Evolutionary conservation across 2,329 filamentous ascomycete species (phyloP).

Genomic region (Lachnellula arida): DNA sequence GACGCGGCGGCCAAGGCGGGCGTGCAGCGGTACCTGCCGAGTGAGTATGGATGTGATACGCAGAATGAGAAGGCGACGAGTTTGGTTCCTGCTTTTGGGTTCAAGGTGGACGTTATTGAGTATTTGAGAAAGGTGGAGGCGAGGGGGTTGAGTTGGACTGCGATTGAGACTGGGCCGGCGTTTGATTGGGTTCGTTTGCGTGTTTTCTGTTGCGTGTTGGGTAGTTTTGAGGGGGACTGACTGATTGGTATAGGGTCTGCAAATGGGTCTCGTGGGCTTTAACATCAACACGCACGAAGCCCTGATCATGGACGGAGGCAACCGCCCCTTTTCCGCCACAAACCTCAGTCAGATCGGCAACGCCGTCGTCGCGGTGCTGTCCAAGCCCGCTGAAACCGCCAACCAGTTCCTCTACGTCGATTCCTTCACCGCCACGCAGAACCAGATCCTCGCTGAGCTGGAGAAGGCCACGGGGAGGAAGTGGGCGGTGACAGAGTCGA

Average conservation of each 20-base stretch:
- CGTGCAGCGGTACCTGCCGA: constrained; percentile 55
- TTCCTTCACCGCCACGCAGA: constrained; percentile 32
- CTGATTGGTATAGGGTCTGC: constrained; percentile 14
- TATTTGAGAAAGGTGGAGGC: constrained; percentile 26
- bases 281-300: constrained; percentile 31
- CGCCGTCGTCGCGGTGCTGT: constrained; percentile 31
- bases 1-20: constrained; percentile 53
- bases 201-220: constrained; percentile 22
- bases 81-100: constrained; percentile 28
- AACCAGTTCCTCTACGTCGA: constrained; percentile 32
- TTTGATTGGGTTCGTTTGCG: constrained; percentile 19
- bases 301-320: constrained; percentile 31
- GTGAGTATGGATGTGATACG: constrained; percentile 42
- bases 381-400: constrained; percentile 32
- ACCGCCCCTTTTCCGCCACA: constrained; percentile 27
- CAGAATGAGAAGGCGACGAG: constrained; percentile 5
- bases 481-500: constrained; percentile 28
- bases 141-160: constrained; percentile 30
- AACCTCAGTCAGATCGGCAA: constrained; percentile 31
- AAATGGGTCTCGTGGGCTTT: constrained; percentile 33
- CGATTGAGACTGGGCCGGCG: constrained; percentile 26
- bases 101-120: constrained; percentile 34
- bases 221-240: constrained; percentile 7
- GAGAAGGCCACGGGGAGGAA: constrained; percentile 28
- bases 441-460: constrained; percentile 31